These are phyloP conservation scores for Scedosporium aurantiacum DNA, from an alignment of 2,329 filamentous ascomycete species.

Conservation along the genomic window DNA sequence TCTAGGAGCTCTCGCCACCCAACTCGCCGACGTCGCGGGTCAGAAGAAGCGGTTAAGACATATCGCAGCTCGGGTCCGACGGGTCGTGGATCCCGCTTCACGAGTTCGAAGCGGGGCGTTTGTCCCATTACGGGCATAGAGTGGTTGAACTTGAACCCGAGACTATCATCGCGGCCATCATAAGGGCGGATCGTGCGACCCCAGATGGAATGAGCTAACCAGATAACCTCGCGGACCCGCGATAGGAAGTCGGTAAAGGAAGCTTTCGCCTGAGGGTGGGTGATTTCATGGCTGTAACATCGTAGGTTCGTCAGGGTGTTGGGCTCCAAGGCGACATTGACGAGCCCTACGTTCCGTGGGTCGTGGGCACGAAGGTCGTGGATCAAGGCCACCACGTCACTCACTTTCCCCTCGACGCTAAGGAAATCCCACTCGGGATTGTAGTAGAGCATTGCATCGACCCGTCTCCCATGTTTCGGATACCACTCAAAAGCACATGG, in stretches of 20 bases:
- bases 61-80: background rate
- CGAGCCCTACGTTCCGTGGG: background rate
- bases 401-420: background rate
- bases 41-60: background rate
- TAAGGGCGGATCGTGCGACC: background rate
- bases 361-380: background rate
- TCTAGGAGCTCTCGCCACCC: background rate
- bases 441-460: background rate
- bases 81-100: background rate
- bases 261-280: background rate
- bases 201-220: background rate
- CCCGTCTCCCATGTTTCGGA: background rate
- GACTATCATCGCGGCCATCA: background rate
- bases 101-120: background rate
- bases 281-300: background rate
- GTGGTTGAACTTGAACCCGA: background rate
- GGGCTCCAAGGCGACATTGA: background rate
- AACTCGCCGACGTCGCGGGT: background rate
- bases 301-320: background rate
- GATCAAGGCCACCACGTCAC: background rate
- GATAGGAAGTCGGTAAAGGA: background rate
- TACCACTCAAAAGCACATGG: background rate
- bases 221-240: background rate
- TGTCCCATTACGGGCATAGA: background rate
- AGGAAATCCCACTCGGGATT: background rate